Evolutionary conservation across 257 asterid genomes (phyloP), one percentile per base, ranked within the genome.

Genomic region (Linaria vulgaris): DNA sequence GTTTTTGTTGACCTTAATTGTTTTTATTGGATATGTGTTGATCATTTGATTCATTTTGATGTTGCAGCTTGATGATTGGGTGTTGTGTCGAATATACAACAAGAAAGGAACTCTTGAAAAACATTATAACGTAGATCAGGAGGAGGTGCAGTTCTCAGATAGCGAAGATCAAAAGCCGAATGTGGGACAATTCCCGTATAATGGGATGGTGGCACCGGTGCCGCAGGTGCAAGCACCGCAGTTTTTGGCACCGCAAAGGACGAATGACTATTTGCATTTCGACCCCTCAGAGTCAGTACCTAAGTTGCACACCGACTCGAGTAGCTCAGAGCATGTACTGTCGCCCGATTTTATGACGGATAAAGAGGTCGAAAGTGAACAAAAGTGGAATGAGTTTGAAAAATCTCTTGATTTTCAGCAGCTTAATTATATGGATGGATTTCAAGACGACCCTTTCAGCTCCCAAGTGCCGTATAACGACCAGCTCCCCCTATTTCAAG

Each of bases 41-140:
- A 61, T 38, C 20, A 19, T 53, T 53, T 61, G 44, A 34, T 20
- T 53, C 20, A 4, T 61, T 59, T 30, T 7, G 14, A 0, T 57
- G 0, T 67, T 76, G 57, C 88, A 84, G 87, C 90, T 85, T 45
- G 94, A 85, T 64, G 94, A 85, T 56, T 85, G 88, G 90, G 94
- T 85, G 8, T 60, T 83, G 10, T 86, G 95, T 59, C 85, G 91
- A 21, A 77, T 86, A 63, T 86, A 86, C 84, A 86, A 86, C 87
- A 83, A 86, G 69, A 83, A 86, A 37, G 91, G 95, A 5, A 74
- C 76, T 14, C 71, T 83, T 10, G 95, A 82, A 37, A 86, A 66
- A 69, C 62, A 80, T 46, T 25, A 54, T 70, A 59, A 8, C 14
- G 68, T 63, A 25, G 80, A 69, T 61, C 64, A 69, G 43, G 67